Percentiles rank a stretch among this genome's conserved stretches.
phyloP scores from a whole-genome alignment of 768 basidiomycete genomes.

The Dioszegia aurantiaca region DNA sequence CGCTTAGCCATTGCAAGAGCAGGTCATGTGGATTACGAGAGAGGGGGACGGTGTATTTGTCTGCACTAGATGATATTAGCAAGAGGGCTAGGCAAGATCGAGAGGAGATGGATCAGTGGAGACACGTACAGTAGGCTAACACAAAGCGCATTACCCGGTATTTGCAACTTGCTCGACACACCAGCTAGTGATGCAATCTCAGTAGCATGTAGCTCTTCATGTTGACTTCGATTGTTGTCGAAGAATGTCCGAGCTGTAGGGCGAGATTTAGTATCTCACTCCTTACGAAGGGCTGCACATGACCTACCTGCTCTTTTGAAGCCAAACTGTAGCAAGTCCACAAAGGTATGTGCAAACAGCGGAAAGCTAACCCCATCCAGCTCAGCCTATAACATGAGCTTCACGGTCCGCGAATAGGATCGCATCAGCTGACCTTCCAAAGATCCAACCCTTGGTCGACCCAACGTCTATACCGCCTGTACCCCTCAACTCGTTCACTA shows the following conservation, averaged over 20 bases:
- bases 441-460: slow-evolving; percentile 51
- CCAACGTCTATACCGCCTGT: slow-evolving; percentile 48
- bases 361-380: slow-evolving; percentile 90
- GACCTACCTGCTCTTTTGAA: slow-evolving; percentile 80
- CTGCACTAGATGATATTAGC: slow-evolving; percentile 47
- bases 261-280: slow-evolving; percentile 11
- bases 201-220: slow-evolving; percentile 64
- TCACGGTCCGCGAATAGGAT: neutral
- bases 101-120: neutral
- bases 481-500: slow-evolving; percentile 49
- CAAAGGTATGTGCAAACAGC: slow-evolving; percentile 94
- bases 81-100: neutral
- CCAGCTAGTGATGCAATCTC: slow-evolving; percentile 76
- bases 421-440: slow-evolving; percentile 48
- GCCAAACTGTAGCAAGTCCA: slow-evolving; percentile 86
- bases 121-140: slow-evolving; percentile 65
- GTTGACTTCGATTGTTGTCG: slow-evolving; percentile 64
- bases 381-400: slow-evolving; percentile 65
- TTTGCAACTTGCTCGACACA: slow-evolving; percentile 75
- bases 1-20: slow-evolving; percentile 91
- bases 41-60: slow-evolving; percentile 87
- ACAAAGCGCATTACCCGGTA: slow-evolving; percentile 75
- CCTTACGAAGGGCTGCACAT: slow-evolving; percentile 13
- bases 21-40: slow-evolving; percentile 87
- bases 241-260: slow-evolving; percentile 73